A percentile compares a stretch with the other conserved stretches of the same genome.
These are phyloP conservation scores for Ramaria sp. DNA, from an alignment of 768 basidiomycete species.

Conservation along the genomic window DNA sequence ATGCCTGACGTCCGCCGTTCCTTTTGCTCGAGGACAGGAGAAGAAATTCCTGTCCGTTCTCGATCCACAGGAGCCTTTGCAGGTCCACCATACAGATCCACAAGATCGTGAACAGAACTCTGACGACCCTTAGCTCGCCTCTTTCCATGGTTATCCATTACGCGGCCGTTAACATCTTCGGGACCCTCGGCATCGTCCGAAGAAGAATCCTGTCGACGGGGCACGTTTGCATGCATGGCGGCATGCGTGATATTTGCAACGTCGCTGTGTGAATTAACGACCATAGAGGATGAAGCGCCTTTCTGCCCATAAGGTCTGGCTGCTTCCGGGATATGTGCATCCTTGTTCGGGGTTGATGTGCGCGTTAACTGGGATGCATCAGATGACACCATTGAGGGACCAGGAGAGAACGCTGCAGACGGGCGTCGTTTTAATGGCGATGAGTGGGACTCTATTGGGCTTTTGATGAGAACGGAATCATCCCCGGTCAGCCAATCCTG, in stretches of 20 bases:
- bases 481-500: constrained; percentile 73
- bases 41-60: not conserved
- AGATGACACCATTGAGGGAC: not conserved
- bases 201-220: constrained; percentile 21
- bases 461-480: constrained; percentile 23
- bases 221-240: not conserved
- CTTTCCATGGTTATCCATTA: constrained; percentile 16
- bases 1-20: constrained; percentile 1
- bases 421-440: not conserved
- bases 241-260: not conserved
- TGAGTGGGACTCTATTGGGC: not conserved
- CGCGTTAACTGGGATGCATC: not conserved
- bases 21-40: not conserved
- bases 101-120: constrained; percentile 76
- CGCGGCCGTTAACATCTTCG: constrained; percentile 30
- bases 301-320: not conserved
- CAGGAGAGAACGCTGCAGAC: not conserved
- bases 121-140: constrained; percentile 47
- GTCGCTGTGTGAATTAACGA: not conserved
- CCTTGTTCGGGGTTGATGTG: not conserved
- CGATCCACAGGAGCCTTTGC: not conserved
- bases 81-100: constrained; percentile 67
- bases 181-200: constrained; percentile 47
- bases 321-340: not conserved
- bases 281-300: not conserved